phyloP scores from a whole-genome alignment of 495 filamentous ascomycete genomes.

The Schizothecium vesticola region DNA sequence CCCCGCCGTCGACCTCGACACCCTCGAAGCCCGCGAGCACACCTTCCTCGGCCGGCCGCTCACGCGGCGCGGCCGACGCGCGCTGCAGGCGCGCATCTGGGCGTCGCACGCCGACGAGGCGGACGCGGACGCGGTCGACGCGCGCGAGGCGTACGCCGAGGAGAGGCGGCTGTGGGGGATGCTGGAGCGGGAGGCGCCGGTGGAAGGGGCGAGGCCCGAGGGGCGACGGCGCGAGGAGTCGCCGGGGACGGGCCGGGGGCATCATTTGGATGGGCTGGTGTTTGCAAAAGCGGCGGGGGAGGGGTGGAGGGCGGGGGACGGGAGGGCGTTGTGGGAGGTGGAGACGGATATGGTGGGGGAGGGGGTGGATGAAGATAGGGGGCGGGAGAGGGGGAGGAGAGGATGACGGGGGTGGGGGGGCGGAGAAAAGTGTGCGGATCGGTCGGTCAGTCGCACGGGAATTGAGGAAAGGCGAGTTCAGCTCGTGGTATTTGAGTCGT shows the following conservation, averaged over 20 bases:
- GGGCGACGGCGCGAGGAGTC: not conserved
- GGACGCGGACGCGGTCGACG: slow-evolving; percentile 53
- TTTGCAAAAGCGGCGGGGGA: slow-evolving; percentile 47
- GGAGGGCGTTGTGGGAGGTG: slow-evolving; percentile 6
- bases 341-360: slow-evolving; percentile 1
- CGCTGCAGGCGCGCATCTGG: slow-evolving; percentile 24
- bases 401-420: no score
- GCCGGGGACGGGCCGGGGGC: not conserved
- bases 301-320: slow-evolving; percentile 6
- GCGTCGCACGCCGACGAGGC: slow-evolving; percentile 39
- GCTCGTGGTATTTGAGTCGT: not conserved
- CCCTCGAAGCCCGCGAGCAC: slow-evolving; percentile 27
- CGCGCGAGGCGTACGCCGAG: slow-evolving; percentile 43
- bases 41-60: slow-evolving; percentile 20
- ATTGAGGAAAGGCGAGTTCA: not conserved
- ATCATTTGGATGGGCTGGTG: slow-evolving; percentile 14
- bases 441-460: no score
- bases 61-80: slow-evolving; percentile 11
- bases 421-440: no score
- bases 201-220: slow-evolving; percentile 50
- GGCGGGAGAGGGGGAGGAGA: no score
- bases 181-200: slow-evolving; percentile 35
- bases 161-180: slow-evolving; percentile 55
- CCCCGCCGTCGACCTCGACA: slow-evolving; percentile 12
- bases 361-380: not conserved